Evolutionary conservation across 2,329 filamentous ascomycete genomes (phyloP), one percentile per base, ranked within the genome.

Genomic region (Colletotrichum sp.): DNA sequence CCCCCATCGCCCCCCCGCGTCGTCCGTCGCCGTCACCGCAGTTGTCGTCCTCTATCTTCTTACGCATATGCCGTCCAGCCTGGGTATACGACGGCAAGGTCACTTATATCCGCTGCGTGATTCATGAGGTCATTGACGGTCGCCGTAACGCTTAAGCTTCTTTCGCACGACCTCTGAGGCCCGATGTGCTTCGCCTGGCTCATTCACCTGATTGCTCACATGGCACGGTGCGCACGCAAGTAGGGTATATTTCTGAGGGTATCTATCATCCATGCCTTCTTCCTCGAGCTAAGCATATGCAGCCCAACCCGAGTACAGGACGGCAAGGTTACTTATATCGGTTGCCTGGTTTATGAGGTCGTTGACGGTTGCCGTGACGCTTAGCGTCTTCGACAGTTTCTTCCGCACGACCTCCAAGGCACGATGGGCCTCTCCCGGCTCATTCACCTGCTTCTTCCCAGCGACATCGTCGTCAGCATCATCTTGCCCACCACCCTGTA

Each of bases 51-150:
- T 59, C 8, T 28, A 22, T 59, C 22, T 74, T 26, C 18, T 55
- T 60, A 55, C 16, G 48, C 32, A 39, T 44, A 60, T n/a, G 85
- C 48, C 13, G 70, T 48, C 60, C 62, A 55, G 62, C 88, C 87
- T 81, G 93, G 94, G 87, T 96, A 99, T 80, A 99, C 86, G 57
- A 98, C 93, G 4, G 97, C 96, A 81, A 99, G 84, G 82, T 99
- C 98, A 79, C 92, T 91, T 86, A 98, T 96, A 84, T 99, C 97
- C 3, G 94, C 96, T 10, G 97, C 96, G 86, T 98, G 95, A 83
- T 98, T 97, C 78, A 99, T 99, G 78, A 99, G 86, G 82, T 99
- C 97, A 81, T 98, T 99, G 70, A 99, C 97, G 16, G 96, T 98
- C 5, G 97, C 98, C 71, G 94, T 95, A 22, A 98, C 96, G 83